These are phyloP conservation scores for Mycena venus DNA, from an alignment of 768 basidiomycete genomes.

Conservation along the genomic window DNA sequence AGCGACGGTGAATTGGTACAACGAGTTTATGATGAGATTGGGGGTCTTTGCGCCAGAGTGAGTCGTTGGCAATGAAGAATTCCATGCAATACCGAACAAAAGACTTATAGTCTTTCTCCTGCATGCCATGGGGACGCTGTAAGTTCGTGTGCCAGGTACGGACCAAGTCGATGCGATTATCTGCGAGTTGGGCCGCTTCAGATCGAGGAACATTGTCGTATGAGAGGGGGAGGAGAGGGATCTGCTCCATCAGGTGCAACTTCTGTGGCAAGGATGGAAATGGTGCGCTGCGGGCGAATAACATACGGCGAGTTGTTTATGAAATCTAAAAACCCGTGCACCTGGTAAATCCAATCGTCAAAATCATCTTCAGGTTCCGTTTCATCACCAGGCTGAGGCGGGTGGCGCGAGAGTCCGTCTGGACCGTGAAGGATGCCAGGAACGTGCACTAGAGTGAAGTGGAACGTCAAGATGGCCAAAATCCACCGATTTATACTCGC, in stretches of 20 bases:
- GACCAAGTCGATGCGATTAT: constrained; percentile 14
- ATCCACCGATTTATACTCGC: constrained; percentile 43
- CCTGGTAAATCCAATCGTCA: constrained; percentile 40
- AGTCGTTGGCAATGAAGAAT: constrained; percentile 31
- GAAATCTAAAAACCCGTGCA: constrained; percentile 35
- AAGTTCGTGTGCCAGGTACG: constrained; percentile 23
- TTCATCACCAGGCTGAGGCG: constrained; percentile 24
- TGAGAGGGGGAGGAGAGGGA: neutral
- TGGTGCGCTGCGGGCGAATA: neutral
- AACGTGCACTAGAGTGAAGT: constrained; percentile 48
- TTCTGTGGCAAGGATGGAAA: neutral
- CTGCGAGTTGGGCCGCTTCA: neutral
- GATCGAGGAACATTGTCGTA: neutral
- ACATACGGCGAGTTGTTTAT: constrained; percentile 11
- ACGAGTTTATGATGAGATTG: constrained; percentile 39
- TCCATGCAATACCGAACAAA: constrained; percentile 35
- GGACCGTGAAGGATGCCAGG: constrained; percentile 38
- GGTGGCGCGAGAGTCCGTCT: constrained; percentile 45
- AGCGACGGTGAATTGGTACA: constrained; percentile 14
- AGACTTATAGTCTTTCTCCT: constrained; percentile 20
- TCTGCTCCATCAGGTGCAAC: neutral
- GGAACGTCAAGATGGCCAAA: constrained; percentile 41
- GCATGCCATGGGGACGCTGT: constrained; percentile 9
- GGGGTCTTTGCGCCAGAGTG: constrained; percentile 38
- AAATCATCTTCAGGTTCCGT: too few relatives aligned